Evolutionary conservation across 306 rosid genomes (phyloP).

Genomic region (Quillaja saponaria): DNA sequence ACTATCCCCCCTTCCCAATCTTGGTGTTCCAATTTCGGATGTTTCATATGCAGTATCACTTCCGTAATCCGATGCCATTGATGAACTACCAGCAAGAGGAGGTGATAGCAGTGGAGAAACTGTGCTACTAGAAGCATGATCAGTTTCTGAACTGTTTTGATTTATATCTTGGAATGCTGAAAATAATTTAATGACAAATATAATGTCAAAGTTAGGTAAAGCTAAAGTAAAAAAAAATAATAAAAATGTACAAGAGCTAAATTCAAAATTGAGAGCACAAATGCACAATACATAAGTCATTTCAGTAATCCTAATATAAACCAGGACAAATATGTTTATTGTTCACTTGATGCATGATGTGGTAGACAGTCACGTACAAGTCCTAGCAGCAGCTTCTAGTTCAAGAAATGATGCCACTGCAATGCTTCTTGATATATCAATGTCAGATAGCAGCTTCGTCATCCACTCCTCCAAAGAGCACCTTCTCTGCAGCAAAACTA

Average conservation of each 20-base stretch:
- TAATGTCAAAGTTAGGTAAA: conserved; percentile 31
- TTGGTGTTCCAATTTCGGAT: conserved; percentile 85
- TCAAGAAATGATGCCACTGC: conserved; percentile 93
- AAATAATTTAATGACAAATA: conserved; percentile 32
- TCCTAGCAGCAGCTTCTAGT: conserved; percentile 97
- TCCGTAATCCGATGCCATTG: conserved; percentile 83
- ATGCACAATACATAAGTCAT: neutral
- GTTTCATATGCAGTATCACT: conserved; percentile 92
- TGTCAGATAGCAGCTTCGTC: conserved; percentile 81
- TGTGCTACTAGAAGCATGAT: conserved; percentile 49
- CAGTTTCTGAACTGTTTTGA: conserved; percentile 56
- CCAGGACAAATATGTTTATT: conserved; percentile 23
- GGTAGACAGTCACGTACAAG: conserved; percentile 69
- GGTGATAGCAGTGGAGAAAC: conserved; percentile 58
- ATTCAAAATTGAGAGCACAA: neutral
- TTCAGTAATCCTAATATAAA: neutral
- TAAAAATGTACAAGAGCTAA: conserved; percentile 16
- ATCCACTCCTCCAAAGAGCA: conserved; percentile 97
- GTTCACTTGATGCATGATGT: conserved; percentile 32
- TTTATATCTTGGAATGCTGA: conserved; percentile 88
- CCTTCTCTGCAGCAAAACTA: conserved; percentile 82
- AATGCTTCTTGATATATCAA: conserved; percentile 87
- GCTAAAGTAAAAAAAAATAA: conserved; percentile 25
- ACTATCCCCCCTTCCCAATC: conserved; percentile 70
- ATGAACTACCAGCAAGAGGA: conserved; percentile 72